These are phyloP conservation scores for Coniochaeta sp. DNA, from an alignment of 2,329 filamentous ascomycete species.

Conservation along the genomic window DNA sequence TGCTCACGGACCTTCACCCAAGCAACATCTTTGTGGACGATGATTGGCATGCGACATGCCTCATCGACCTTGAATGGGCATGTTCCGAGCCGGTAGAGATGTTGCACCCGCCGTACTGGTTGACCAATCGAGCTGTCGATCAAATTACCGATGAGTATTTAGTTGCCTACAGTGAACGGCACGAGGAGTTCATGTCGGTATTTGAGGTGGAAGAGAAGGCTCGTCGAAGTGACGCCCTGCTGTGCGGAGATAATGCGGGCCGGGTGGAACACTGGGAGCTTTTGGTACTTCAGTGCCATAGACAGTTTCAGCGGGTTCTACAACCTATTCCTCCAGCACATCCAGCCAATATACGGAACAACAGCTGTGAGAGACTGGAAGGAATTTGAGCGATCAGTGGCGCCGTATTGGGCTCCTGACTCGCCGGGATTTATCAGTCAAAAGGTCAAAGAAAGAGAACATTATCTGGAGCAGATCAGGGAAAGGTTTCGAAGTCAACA, in stretches of 20 bases:
- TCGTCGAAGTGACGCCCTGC: not conserved
- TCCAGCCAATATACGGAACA: too few relatives aligned
- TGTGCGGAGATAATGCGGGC: not conserved
- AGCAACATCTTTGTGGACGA: constrained; percentile 28
- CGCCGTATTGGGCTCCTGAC: too few relatives aligned
- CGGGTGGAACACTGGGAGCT: not conserved
- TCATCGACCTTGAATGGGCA: constrained; percentile 28
- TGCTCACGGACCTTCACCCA: constrained; percentile 22
- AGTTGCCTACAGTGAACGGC: too few relatives aligned
- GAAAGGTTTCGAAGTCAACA: too few relatives aligned
- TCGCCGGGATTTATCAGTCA: too few relatives aligned
- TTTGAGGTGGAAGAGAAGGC: constrained; percentile 5
- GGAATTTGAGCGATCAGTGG: too few relatives aligned
- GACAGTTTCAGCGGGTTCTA: not conserved
- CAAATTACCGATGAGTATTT: constrained; percentile 9
- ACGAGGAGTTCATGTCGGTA: constrained; percentile 5
- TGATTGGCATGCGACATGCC: constrained; percentile 24
- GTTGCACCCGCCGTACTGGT: constrained; percentile 22
- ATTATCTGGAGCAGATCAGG: too few relatives aligned
- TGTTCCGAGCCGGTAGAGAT: constrained; percentile 23
- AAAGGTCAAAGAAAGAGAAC: too few relatives aligned
- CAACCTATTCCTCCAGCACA: not conserved
- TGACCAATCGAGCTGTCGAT: constrained; percentile 16
- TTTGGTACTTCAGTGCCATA: constrained; percentile 2
- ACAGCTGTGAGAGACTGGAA: too few relatives aligned